Evolutionary conservation across 2,329 filamentous ascomycete species (phyloP).

Genomic region (Alternaria conjuncta): DNA sequence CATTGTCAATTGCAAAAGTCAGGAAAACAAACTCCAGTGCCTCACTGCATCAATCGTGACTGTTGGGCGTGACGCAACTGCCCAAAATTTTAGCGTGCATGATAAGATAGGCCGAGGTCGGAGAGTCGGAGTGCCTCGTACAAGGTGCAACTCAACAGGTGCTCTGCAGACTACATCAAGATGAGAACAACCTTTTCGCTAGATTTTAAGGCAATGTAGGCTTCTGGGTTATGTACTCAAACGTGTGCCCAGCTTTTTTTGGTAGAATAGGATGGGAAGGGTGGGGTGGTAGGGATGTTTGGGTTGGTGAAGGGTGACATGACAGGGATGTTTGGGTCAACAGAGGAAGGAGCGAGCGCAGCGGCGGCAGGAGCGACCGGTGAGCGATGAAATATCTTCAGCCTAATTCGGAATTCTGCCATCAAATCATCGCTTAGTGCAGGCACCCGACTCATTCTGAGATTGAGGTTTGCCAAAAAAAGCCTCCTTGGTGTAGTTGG

Average conservation of each 20-base stretch:
- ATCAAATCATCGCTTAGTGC: too few species aligned
- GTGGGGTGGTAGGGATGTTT: neutral
- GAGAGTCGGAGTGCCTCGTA: constrained; percentile 3
- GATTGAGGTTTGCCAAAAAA: neutral
- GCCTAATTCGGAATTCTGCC: neutral
- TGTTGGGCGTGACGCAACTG: constrained; percentile 19
- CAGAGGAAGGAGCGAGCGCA: neutral
- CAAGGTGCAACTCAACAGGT: neutral
- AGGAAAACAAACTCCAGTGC: constrained; percentile 3
- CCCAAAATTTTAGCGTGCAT: constrained; percentile 23
- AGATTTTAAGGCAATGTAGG: neutral
- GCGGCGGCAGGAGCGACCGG: neutral
- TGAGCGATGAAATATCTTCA: neutral
- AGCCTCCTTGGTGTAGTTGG: constrained; percentile 39
- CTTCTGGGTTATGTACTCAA: neutral
- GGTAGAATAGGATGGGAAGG: neutral
- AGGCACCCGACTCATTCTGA: too few species aligned
- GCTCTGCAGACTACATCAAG: neutral
- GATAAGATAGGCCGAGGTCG: constrained; percentile 29
- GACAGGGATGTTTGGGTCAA: neutral
- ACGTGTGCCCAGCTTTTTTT: neutral
- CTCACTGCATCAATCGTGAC: constrained; percentile 16
- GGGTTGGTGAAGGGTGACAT: neutral
- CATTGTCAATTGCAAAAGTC: constrained; percentile 27
- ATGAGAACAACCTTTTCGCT: neutral